Conservation (phyloP, 2,329 filamentous ascomycete species). For the Ascochyta lentis region DNA sequence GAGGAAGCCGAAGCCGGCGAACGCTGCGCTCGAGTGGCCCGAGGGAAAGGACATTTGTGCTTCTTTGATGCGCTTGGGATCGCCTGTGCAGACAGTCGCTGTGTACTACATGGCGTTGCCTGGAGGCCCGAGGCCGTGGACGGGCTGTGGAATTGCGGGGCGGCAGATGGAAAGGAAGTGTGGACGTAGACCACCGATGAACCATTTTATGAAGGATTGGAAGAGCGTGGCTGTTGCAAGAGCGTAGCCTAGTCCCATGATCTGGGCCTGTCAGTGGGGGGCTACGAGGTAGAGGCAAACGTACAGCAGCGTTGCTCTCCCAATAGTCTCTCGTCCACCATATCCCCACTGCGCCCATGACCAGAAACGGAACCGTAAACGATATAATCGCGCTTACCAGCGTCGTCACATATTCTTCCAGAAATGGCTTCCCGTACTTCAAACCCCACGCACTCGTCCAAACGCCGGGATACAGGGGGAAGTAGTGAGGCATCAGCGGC, state of each 20-base stretch:
- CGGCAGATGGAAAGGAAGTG: slow-evolving; percentile 42
- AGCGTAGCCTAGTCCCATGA: slow-evolving; percentile 41
- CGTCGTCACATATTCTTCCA: slow-evolving; percentile 72
- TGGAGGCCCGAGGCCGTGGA: neutral
- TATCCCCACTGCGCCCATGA: slow-evolving; percentile 67
- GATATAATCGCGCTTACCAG: slow-evolving; percentile 69
- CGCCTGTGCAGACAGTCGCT: slow-evolving; percentile 24
- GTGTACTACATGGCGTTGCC: slow-evolving; percentile 21
- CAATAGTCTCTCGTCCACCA: slow-evolving; percentile 58
- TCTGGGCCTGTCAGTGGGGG: slow-evolving; percentile 18
- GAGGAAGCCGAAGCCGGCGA: slow-evolving; percentile 42
- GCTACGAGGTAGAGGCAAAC: slow-evolving; percentile 1
- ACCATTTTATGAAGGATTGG: slow-evolving; percentile 40
- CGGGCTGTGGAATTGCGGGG: slow-evolving; percentile 13
- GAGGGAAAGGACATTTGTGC: slow-evolving; percentile 42
- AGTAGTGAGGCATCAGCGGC: slow-evolving; percentile 68
- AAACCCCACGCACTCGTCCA: slow-evolving; percentile 44
- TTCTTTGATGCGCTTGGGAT: slow-evolving; percentile 23
- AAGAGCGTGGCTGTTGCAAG: slow-evolving; percentile 37
- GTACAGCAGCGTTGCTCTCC: slow-evolving; percentile 65
- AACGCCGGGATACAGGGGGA: slow-evolving; percentile 45
- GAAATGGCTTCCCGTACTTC: slow-evolving; percentile 70
- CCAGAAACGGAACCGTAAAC: slow-evolving; percentile 65
- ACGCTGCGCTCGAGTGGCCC: slow-evolving; percentile 40
- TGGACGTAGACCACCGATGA: slow-evolving; percentile 44